These are phyloP conservation scores for Kokia cookei DNA, from an alignment of 441 rosid genomes.

Conservation along the genomic window DNA sequence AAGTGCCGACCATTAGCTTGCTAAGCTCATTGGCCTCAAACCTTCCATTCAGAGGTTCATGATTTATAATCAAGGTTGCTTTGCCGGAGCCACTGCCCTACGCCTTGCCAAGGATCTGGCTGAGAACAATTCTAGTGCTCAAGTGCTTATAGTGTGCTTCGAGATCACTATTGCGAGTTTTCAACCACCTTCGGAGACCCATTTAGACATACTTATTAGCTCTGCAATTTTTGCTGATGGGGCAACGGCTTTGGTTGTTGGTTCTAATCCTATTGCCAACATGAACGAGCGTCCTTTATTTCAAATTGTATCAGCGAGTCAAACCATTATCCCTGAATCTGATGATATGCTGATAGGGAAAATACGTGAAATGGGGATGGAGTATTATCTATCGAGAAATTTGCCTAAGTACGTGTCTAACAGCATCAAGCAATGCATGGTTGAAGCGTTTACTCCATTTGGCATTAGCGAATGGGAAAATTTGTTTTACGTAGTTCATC, in stretches of 20 bases:
- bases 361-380: neutral
- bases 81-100: conserved; percentile 30
- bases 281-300: neutral
- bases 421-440: neutral
- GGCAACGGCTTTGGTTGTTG: conserved; percentile 30
- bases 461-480: neutral
- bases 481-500: conserved; percentile 29
- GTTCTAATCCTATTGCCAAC: conserved; percentile 13
- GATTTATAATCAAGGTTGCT: neutral
- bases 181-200: conserved; percentile 31
- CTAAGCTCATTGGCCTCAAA: conserved; percentile 49
- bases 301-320: neutral
- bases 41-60: neutral
- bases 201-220: conserved; percentile 28
- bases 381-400: neutral
- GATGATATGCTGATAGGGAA: neutral
- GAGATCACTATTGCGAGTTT: conserved; percentile 32
- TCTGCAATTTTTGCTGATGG: conserved; percentile 32
- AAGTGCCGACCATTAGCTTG: conserved; percentile 48
- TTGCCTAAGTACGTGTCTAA: neutral
- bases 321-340: neutral
- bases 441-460: neutral
- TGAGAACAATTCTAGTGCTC: neutral
- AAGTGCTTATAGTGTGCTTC: conserved; percentile 30
- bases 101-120: conserved; percentile 39